These are phyloP conservation scores for Hyaloscypha finlandica DNA, from an alignment of 495 filamentous ascomycete genomes.

Conservation along the genomic window DNA sequence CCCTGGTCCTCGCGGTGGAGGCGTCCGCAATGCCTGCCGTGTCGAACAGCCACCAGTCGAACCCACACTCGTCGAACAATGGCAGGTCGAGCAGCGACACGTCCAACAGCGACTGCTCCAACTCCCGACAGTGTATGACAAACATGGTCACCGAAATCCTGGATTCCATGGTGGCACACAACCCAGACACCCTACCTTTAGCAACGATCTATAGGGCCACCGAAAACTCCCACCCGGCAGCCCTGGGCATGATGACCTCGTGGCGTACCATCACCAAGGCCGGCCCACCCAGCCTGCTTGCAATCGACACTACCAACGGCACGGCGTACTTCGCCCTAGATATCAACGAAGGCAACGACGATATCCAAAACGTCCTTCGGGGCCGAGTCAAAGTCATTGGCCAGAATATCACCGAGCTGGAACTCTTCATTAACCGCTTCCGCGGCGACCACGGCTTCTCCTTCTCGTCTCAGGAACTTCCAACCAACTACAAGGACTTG, in stretches of 20 bases:
- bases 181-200: slow-evolving; percentile 31
- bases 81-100: too few species aligned
- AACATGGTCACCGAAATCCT: slow-evolving; percentile 32
- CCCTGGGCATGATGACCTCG: slow-evolving; percentile 33
- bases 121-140: slow-evolving; percentile 33
- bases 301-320: slow-evolving; percentile 27
- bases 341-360: slow-evolving; percentile 30
- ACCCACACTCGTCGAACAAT: background rate
- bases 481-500: slow-evolving; percentile 12
- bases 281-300: slow-evolving; percentile 25
- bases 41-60: background rate
- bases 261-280: slow-evolving; percentile 34
- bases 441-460: slow-evolving; percentile 20
- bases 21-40: slow-evolving; percentile 10
- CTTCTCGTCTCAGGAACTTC: slow-evolving; percentile 12
- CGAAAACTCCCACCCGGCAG: slow-evolving; percentile 38
- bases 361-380: slow-evolving; percentile 33
- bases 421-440: slow-evolving; percentile 31
- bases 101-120: slow-evolving; percentile 14
- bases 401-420: slow-evolving; percentile 36
- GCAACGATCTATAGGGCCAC: slow-evolving; percentile 33
- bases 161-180: slow-evolving; percentile 30
- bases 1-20: slow-evolving; percentile 14
- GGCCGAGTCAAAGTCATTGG: slow-evolving; percentile 31
- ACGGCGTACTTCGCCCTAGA: slow-evolving; percentile 32